These are phyloP conservation scores for Dendrocalamus sinicus DNA, from an alignment of 176 grass and related monocot species.

Conservation along the genomic window DNA sequence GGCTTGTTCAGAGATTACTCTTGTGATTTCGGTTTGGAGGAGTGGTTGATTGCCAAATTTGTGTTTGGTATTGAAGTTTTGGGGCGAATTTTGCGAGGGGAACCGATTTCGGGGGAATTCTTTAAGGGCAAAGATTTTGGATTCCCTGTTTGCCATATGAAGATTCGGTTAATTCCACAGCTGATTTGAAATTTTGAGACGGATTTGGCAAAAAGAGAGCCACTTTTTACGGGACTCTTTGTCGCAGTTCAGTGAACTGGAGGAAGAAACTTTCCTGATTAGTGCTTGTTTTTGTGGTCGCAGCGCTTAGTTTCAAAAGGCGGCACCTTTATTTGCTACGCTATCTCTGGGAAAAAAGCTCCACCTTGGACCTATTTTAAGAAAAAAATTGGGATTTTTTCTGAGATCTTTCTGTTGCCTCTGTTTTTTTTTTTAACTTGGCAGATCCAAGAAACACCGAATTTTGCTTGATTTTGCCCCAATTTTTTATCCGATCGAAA, in stretches of 20 bases:
- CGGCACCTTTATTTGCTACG: conserved; percentile 21
- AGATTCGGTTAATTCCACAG: not conserved
- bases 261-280: conserved; percentile 34
- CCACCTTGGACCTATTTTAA: conserved; percentile 17
- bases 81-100: not conserved
- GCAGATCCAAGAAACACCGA: conserved; percentile 43
- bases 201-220: not conserved
- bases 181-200: not conserved
- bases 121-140: not conserved
- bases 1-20: not conserved
- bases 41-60: not conserved
- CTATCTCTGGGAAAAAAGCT: not conserved
- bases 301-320: conserved; percentile 21
- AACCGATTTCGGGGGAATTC: not conserved
- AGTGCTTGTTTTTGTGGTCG: conserved; percentile 8
- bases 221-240: conserved; percentile 1
- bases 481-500: conserved; percentile 42
- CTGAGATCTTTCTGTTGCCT: conserved; percentile 13
- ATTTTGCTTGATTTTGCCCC: conserved; percentile 41
- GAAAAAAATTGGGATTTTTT: not conserved
- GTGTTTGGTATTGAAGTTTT: not conserved
- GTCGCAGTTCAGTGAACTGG: not conserved
- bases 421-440: conserved; percentile 15
- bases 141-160: not conserved
- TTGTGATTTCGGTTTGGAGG: not conserved